Conservation (phyloP, 23 red algal species). For the Gracilaria vermiculophylla region DNA sequence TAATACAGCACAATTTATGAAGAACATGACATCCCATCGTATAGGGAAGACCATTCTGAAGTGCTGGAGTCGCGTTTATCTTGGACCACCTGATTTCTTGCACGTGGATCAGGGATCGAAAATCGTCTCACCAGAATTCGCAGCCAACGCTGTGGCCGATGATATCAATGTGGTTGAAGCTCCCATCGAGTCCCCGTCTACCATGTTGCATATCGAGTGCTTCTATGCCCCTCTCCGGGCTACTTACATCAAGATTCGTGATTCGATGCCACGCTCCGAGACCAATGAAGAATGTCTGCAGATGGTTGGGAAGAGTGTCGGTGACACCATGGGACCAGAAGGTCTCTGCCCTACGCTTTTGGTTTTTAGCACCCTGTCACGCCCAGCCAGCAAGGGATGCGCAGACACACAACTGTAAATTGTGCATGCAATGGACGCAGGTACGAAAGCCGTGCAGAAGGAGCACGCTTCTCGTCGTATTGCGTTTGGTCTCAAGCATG, state of each 20-base stretch:
- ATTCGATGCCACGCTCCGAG: neutral
- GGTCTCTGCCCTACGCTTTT: neutral
- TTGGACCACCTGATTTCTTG: constrained; percentile 21
- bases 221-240: neutral
- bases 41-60: neutral
- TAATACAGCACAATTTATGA: neutral
- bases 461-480: neutral
- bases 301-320: neutral
- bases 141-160: neutral
- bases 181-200: neutral
- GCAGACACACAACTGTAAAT: constrained; percentile 1
- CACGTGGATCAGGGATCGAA: constrained; percentile 20
- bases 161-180: constrained; percentile 2
- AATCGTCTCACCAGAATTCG: constrained; percentile 9
- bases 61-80: constrained; percentile 6
- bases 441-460: neutral
- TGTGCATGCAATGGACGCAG: neutral
- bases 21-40: neutral
- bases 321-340: constrained; percentile 16
- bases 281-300: constrained; percentile 14
- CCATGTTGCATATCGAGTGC: constrained; percentile 15
- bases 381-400: neutral
- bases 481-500: constrained; percentile 11
- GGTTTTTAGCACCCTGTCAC: neutral
- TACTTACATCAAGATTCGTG: neutral